Evolutionary conservation across 2,329 filamentous ascomycete genomes (phyloP), one percentile per base, ranked within the genome.

Genomic region (Penicillium oxalicum): DNA sequence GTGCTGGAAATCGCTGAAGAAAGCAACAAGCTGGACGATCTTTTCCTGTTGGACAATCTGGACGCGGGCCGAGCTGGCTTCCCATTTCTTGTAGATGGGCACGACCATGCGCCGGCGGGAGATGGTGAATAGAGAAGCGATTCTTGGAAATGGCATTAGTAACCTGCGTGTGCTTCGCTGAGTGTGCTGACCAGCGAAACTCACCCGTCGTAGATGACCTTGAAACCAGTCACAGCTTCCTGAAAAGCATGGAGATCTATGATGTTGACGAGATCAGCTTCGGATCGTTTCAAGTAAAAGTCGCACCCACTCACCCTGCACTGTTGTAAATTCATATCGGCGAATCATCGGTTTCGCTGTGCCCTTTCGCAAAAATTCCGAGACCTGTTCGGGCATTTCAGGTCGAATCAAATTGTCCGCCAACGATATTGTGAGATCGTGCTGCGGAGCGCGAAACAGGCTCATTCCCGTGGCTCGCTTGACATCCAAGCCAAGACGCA

Each of bases 81-180:
- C 89, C 88, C 88, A 94, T 68, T 93, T 93, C 72, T 95, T 95
- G 73, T 94, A 87, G 56, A 95, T 91, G 0, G 88, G 88, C 12
- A 95, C 88, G 9, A 95, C 88, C 85, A 91, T 93, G 56, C 88
- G 81, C 42, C 88, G 82, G 28, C 90, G 83, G 1, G 90, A 84
- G 56, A 95, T 95, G 49, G 86, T 83, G 66, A 95, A 88, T 0
- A 82, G 83, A 6, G 79, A 75, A 5, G 88, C 88, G 45, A 87
- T 70, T 5, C 82, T 72, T 18, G 18, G 2, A 2, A 38, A 35
- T 12, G 12, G 25, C 5, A 8, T 44, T 37, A 42, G 35, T 11
- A 32, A 11, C 11, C 29, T 11, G 11, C 8, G 29, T 32, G 11
- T 32, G 7, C 11, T 11, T 11, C 3, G 7, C 7, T 3, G 11